Base-by-base conservation (phyloP, 192 early-diverging fungal genomes). In the Jimgerdemannia flammicorona region DNA sequence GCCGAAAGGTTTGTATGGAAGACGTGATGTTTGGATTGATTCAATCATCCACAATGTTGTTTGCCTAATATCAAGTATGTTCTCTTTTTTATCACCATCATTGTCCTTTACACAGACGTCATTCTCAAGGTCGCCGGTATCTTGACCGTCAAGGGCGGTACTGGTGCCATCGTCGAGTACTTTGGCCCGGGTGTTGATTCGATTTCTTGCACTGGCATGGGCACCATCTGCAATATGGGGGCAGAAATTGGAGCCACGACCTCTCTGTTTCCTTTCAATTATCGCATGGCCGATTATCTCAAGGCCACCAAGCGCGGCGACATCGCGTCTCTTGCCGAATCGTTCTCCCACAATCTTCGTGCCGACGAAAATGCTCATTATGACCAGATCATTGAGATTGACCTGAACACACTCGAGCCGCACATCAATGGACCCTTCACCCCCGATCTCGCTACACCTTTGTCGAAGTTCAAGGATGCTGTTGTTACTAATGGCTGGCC, bases 211-310 rank as follows among this genome's bases (percentile, higher is more conserved):
- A 99, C 97, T 72, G 97, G 96, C 78, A 97, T 99, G 97, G 97
- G 93, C 73, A 99, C 97, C 69, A 95, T 99, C 79, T 99, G 97
- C 87, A 99, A 99, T 89, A 97, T 99, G 97, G 97, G 97, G 81
- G 97, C 97, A 64, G 97, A 99, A 86, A 93, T 98, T 74, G 97
- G 97, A 76, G 97, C 97, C 43, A 99, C 97, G 66, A 97, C 97
- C 68, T 99, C 97, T 18, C 79, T 97, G 63, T 99, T 99, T 89
- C 97, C 97, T 40, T 97, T 91, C 89, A 96, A 95, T 80, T 80
- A 85, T 65, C 92, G 94, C 84, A 99, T 99, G 97, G 81, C 84
- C 73, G 90, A 92, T 75, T 99, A 96, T 86, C 90, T 99, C 43
- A 87, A 86, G 72, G 94, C 96, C 73, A 99, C 97, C 69, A 84